Base-by-base conservation (phyloP, 192 early-diverging fungal genomes). In the Phlyctochytrium arcticum region DNA sequence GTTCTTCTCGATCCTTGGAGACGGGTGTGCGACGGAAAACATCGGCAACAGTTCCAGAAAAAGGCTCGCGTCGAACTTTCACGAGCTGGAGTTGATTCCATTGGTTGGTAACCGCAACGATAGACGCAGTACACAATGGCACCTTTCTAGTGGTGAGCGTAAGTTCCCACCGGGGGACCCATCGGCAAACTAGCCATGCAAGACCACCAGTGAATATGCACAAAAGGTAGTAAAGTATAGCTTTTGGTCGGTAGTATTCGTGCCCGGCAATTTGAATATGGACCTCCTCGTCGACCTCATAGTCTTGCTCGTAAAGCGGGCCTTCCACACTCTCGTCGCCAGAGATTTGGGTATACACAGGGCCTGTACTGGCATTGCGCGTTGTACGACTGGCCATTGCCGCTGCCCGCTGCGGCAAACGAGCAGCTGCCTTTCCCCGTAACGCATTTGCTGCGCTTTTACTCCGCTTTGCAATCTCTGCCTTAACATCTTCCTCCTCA, bases 131-230 rank as follows among this genome's bases (percentile, higher is more conserved):
- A 46, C 76, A 80, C 48, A 97, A 77, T n/a, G 81, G 73, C 31
- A 77, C 87, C 2, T 61, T 70, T 10, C 35, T 42, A n/a, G 88
- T 88, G 0, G 88, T 87, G 79, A 89, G 85, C 49, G 65, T 60
- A 31, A 95, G 80, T 68, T 85, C 88, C 75, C 87, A 80, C 21
- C 66, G 68, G 51, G 92, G 91, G 35, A 96, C 68, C 95, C 96
- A 97, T 31, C 92, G 87, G 48, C 85, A 88, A 9, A 94, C 46
- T 17, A 97, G 73, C 54, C 85, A 92, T 2, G 88, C 63, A 7
- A 88, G 65, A 4, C 95, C 95, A 3, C 78, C 65, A 3, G 92
- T 82, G 44, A 89, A 59, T 32, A 91, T 12, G 23, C 85, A 89
- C 4, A 87, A 35, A 5, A 89, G 7, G 53, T 83, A 71, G 71